Percentiles rank a stretch among this genome's conserved stretches.
Evolutionary conservation across 345 rosid genomes (phyloP).

Genomic region (Salix exigua): DNA sequence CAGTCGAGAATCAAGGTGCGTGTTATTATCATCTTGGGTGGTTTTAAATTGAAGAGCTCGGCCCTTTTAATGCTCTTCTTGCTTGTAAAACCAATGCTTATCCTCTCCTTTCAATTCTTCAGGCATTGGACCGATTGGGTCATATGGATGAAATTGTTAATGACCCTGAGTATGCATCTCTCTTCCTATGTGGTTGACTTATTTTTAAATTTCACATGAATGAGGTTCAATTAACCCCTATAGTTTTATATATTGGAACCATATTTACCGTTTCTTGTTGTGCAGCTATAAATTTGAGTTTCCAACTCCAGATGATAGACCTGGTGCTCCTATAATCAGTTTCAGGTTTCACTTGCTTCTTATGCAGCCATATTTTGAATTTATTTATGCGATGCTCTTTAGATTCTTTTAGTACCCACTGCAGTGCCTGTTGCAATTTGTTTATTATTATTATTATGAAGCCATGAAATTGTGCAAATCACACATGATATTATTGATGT

Average conservation of each 20-base stretch:
- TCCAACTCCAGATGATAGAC: constrained; percentile 98
- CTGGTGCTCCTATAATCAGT: constrained; percentile 96
- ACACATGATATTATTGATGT: constrained; percentile 4
- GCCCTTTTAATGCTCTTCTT: not conserved
- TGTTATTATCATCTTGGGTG: constrained; percentile 10
- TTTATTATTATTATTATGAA: not conserved
- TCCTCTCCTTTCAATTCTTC: constrained; percentile 21
- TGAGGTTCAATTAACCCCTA: constrained; percentile 1
- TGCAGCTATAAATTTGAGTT: constrained; percentile 97
- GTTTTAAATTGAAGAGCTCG: constrained; percentile 2
- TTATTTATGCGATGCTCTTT: not conserved
- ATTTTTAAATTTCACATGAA: constrained; percentile 2
- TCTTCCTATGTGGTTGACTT: constrained; percentile 11
- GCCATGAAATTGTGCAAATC: not conserved
- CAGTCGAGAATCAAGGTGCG: constrained; percentile 97
- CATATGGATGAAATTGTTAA: constrained; percentile 86
- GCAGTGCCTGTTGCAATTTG: not conserved
- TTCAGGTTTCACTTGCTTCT: constrained; percentile 65
- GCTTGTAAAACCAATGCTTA: not conserved
- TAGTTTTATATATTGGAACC: not conserved
- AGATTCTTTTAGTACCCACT: not conserved
- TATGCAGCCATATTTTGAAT: constrained; percentile 3
- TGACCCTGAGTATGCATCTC: constrained; percentile 84
- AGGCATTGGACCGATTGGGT: constrained; percentile 95
- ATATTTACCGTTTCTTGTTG: constrained; percentile 13